A percentile compares a stretch with the other conserved stretches of the same genome.
These are phyloP conservation scores for Glomus cerebriforme DNA, from an alignment of 192 early-diverging fungal genomes.

Conservation along the genomic window DNA sequence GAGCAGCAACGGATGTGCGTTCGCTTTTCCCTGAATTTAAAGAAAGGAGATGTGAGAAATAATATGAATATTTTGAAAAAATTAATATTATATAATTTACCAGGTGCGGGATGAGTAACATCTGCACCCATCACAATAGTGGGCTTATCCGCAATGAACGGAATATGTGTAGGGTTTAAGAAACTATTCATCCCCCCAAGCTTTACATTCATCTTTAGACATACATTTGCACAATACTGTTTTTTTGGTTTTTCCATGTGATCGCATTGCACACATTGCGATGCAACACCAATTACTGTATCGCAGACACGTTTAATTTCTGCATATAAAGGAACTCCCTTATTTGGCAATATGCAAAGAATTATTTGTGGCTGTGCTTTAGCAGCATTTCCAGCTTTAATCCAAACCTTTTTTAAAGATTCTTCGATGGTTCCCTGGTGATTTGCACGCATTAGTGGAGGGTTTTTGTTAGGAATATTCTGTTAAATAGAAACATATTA, in stretches of 20 bases:
- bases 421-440: too few relatives aligned
- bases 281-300: conserved; percentile 82
- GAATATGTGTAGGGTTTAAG: conserved; percentile 57
- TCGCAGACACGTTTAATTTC: conserved; percentile 87
- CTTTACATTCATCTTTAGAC: conserved; percentile 60
- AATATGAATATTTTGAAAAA: neutral
- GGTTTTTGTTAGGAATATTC: too few relatives aligned
- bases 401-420: too few relatives aligned
- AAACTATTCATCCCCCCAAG: conserved; percentile 74
- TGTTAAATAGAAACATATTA: too few relatives aligned
- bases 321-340: conserved; percentile 62
- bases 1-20: conserved; percentile 74
- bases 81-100: conserved; percentile 31
- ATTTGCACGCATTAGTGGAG: too few relatives aligned
- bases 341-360: conserved; percentile 76
- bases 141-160: conserved; percentile 65
- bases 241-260: conserved; percentile 72
- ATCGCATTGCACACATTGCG: conserved; percentile 87
- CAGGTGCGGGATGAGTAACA: conserved; percentile 84
- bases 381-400: conserved; percentile 37
- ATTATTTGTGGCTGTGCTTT: conserved; percentile 75
- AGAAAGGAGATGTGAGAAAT: neutral
- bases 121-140: conserved; percentile 90
- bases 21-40: conserved; percentile 36
- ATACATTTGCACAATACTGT: conserved; percentile 93